Evolutionary conservation across 73 alveolate species (phyloP), one percentile per base, ranked within the genome.

Genomic region (Paramecium caudatum): DNA sequence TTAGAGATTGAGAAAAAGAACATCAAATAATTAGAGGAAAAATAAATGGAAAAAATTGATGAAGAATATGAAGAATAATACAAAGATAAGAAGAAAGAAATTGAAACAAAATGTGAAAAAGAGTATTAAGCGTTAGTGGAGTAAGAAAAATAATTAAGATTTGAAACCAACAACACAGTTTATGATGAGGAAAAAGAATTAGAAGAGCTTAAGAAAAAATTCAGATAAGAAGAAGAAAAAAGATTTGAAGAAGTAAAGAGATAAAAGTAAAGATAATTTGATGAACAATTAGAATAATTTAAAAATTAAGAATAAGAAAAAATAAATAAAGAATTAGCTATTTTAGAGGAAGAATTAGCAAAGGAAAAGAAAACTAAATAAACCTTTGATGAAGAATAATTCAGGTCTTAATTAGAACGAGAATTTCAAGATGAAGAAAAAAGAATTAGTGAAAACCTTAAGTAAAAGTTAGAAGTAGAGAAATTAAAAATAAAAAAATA

Each of bases 111-210:
- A 39, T 23, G 43, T 12, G 94, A 81, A 39, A 34, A 34, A 34
- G 88, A 74, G 43, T 74, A 74, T 39, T 36, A 74, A 45, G 10
- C 2, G 19, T 39, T 74, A 39, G 88, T 74, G 7, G 88, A 74
- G 43, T 39, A 74, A 21, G 88, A 74, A 21, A 74, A 74, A 45
- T 12, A 74, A 17, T 74, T 74, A 74, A 19, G 88, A 19, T 74
- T 41, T 74, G 62, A 74, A 39, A 74, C 62, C 19, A 21, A 34
- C 7, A 74, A 74, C 19, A 74, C 88, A 6, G 65, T 37, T 2
- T 74, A 74, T 74, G 88, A 74, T 74, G 88, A 74, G 21, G 88
- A 74, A 25, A 74, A 74, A 74, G 88, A 74, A 45, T 74, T 74
- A 25, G 88, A 74, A 74, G 3, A 19, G 0, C 21, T 74, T 91